A percentile compares a stretch with the other conserved stretches of the same genome.
phyloP scores from a whole-genome alignment of 495 filamentous ascomycete species.

The Lindgomyces ingoldianus region DNA sequence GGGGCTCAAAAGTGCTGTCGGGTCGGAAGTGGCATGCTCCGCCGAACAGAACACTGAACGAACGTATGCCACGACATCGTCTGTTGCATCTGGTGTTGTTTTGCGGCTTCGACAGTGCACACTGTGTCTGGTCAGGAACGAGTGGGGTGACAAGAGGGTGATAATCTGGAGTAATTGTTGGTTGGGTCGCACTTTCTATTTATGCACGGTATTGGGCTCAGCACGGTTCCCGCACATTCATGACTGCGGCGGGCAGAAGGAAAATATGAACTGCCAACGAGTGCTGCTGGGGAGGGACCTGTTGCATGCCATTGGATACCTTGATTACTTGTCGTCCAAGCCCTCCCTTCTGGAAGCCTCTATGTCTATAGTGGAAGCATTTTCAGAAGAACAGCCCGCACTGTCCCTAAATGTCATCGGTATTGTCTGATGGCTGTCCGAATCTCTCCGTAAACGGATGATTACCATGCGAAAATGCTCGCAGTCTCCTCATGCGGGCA shows the following conservation, averaged over 20 bases:
- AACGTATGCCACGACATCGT: too few species aligned
- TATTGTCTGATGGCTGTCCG: neutral
- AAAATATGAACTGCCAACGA: neutral
- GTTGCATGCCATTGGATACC: neutral
- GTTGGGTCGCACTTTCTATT: constrained; percentile 2
- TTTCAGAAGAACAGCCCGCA: neutral
- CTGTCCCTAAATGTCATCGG: neutral
- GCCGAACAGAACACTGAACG: constrained; percentile 1
- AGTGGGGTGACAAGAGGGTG: neutral
- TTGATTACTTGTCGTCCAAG: neutral
- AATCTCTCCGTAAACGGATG: neutral
- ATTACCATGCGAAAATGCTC: neutral
- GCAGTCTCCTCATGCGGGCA: neutral
- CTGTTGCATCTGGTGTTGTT: too few species aligned
- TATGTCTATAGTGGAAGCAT: neutral
- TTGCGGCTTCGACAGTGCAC: neutral
- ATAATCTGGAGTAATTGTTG: neutral
- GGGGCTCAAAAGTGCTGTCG: too few species aligned
- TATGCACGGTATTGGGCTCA: neutral
- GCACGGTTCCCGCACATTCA: neutral
- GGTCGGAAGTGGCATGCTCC: neutral
- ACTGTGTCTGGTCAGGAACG: neutral
- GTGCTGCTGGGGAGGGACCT: neutral
- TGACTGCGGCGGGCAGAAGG: neutral
- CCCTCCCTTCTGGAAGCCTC: neutral